Base-by-base conservation (phyloP, 495 filamentous ascomycete genomes). In the Penicillium chermesinum region DNA sequence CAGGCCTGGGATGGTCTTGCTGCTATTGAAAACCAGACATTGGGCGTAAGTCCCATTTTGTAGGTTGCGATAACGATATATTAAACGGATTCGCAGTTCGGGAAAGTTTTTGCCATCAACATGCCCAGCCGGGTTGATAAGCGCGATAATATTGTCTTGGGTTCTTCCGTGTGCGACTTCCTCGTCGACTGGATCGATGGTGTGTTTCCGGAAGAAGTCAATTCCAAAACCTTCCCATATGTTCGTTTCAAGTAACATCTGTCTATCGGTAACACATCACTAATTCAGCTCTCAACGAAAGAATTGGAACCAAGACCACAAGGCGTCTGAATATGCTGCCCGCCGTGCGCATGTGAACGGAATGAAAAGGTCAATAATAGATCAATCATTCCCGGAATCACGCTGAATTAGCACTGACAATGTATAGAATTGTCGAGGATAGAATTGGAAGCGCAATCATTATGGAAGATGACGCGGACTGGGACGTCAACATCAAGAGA, bases 391-490 rank as follows among this genome's bases (percentile, higher is more conserved):
- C 3, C 35, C 38, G 1, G 39, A 5, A 16, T 16, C 33, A 14
- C n/a, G n/a, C n/a, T n/a, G n/a, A n/a, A n/a, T n/a, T n/a, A n/a
- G n/a, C n/a, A n/a, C n/a, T n/a, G n/a, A n/a, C n/a, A 17, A 32
- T 36, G 40, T 35, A 38, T 35, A 68, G 51, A 27, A 66, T 80
- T 18, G 65, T 78, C 30, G 58, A 69, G 17, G 50, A 73, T 9
- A 57, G 62, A 15, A 46, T 81, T 0, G 58, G 58, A 12, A 71
- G 70, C 16, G 75, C 75, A 19, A 51, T 81, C 8, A 67, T 79
- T 7, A 53, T 81, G 52, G 78, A 81, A 49, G 77, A 81, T 51
- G 77, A 81, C 44, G 63, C 65, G 7, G 77, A 81, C 54, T 81
- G 78, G 78, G 74, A 79, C 41, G 62, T 78, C 9, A 55, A 54